Evolutionary conservation across 2,329 filamentous ascomycete genomes (phyloP), one percentile per base, ranked within the genome.

Genomic region (Incumbomyces lentus): DNA sequence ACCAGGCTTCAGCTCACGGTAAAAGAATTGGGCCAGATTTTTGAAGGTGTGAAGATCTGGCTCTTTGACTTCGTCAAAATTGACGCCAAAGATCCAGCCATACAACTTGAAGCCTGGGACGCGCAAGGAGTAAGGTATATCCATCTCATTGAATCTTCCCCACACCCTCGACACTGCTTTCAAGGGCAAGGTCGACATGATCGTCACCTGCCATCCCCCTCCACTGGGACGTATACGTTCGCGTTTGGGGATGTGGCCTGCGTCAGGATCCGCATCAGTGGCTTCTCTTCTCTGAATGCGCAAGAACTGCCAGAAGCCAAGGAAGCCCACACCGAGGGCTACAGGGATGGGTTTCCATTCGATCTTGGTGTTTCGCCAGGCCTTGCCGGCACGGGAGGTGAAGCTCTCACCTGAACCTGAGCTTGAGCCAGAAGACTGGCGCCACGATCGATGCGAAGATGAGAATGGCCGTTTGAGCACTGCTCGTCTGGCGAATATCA

Each of bases 11-110:
- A 98, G 74, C 1, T 82, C 87, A 51, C 92, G 86, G 66, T 96
- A 98, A 72, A 98, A 98, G 73, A 98, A 98, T 49, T 90, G 80
- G 5, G 90, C 87, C 34, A 98, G 79, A 62, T 98, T 98, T 16
- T 88, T 86, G 63, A 92, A 98, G 40, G 77, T 78, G 62, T 86
- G 88, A 16, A 98, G 78, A 59, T 98, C 92, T 14, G 82, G 79
- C 62, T 98, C 89, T 29, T 81, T 78, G 14, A 95, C 81, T 68
- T 98, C 92, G 49, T 82, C 77, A 48, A 98, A 76, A 63, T 84
- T 84, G 60, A 94, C 89, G n/a, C 88, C 89, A 59, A 95, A 95
- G 32, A 90, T 75, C 69, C 76, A 93, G 1, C 87, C 82, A 65
- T 95, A 95, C 1, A 95, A 76, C 63, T 86, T 90, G 69, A 95